phyloP scores from a whole-genome alignment of 495 filamentous ascomycete genomes.

The Parathielavia hyrcaniae region DNA sequence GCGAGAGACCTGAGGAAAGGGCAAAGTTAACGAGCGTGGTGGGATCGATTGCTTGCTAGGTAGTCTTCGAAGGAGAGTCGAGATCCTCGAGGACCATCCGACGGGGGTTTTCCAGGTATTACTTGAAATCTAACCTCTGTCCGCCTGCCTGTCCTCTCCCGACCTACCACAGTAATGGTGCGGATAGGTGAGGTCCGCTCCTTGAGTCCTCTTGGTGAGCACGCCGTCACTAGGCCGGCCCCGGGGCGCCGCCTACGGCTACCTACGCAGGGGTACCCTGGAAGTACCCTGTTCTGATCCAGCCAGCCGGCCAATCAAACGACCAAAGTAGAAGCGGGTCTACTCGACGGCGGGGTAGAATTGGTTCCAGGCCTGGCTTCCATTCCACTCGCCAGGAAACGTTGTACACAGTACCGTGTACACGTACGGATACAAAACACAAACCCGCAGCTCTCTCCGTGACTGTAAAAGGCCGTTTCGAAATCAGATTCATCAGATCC shows the following conservation, averaged over 20 bases:
- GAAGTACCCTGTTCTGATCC: too few species aligned
- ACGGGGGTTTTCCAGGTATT: conserved; percentile 14
- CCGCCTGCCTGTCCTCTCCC: background rate
- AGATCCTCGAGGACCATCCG: conserved; percentile 10
- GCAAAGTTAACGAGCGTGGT: conserved; percentile 21
- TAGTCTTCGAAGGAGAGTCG: conserved; percentile 4
- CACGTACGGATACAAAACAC: background rate
- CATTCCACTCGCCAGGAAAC: background rate
- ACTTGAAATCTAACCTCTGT: conserved; percentile 10
- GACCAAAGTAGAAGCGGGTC: background rate
- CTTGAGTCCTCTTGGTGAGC: too few species aligned
- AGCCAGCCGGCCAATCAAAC: conserved; percentile 12
- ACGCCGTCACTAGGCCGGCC: background rate
- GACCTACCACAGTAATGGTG: background rate
- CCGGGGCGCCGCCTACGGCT: background rate
- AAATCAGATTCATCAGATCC: too few species aligned
- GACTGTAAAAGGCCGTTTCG: too few species aligned
- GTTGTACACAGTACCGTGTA: background rate
- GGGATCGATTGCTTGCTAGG: conserved; percentile 15
- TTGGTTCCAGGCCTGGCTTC: conserved; percentile 8
- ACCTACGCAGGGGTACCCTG: conserved; percentile 5
- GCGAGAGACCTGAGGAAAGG: background rate
- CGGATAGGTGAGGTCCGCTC: conserved; percentile 9
- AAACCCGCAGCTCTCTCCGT: conserved; percentile 7
- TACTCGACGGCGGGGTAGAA: background rate